Evolutionary conservation across 116 monocot species (phyloP), one percentile per base, ranked within the genome.

Genomic region (Dioscorea cayenensis): DNA sequence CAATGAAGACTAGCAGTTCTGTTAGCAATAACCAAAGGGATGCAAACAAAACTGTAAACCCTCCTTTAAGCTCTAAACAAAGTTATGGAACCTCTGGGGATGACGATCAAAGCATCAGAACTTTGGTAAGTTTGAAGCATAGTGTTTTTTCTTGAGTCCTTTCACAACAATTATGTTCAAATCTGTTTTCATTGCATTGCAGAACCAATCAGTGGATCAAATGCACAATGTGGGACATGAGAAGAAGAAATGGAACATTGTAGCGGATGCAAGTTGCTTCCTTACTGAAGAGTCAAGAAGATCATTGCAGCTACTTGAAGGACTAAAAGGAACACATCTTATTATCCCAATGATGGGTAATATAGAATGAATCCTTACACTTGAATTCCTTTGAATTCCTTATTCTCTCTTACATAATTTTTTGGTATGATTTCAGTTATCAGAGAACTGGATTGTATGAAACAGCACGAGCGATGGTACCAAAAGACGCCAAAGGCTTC

Each of bases 321-420:
- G 90, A 71, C 80, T 93, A 36, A 86, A 77, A 74, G 90, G 93
- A 63, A 92, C 97, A 37, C 88, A 81, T 18, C 83, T 97, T n/a
- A 84, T 93, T 28, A 84, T 97, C 61, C 97, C 97, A 66, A 90
- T 76, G 51, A 90, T 92, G 61, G 92, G 95, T 95, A 87, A 65
- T 49, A 51, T 37, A 8, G 5, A 49, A 62, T 36, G 4, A 25
- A 29, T 11, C 17, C 6, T 16, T 18, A 11, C 19, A 14, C 13
- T 6, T 43, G 20, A 27, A 23, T 55, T n/a, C 5, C 55, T 5
- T 5, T 58, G 64, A 18, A 63, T 58, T 14, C 49, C 13, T 1
- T 2, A n/a, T 4, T 13, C 3, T 18, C 13, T 67, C 51, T 67
- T 22, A 67, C n/a, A 51, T 1, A 32, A 3, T 32, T 32, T 68